These are phyloP conservation scores for Diaporthe ampelina DNA, from an alignment of 2,329 filamentous ascomycete species.

Conservation along the genomic window DNA sequence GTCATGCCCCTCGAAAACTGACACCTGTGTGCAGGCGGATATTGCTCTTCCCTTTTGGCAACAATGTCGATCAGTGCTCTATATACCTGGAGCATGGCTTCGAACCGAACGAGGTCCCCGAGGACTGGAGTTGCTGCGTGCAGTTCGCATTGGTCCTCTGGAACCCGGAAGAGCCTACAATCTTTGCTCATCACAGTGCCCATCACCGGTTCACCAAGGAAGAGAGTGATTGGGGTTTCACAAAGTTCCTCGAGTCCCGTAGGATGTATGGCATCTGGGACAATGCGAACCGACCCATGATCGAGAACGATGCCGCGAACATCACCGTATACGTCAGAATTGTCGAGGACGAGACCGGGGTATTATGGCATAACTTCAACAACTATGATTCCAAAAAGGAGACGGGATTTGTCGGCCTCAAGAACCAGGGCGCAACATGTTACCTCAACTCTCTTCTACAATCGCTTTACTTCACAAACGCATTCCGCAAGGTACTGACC, in stretches of 20 bases:
- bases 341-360: conserved; percentile 88
- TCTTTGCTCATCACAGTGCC: conserved; percentile 86
- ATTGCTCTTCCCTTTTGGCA: conserved; percentile 94
- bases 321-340: conserved; percentile 87
- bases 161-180: conserved; percentile 92
- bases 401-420: conserved; percentile 95
- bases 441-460: conserved; percentile 89
- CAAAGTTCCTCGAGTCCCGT: conserved; percentile 90
- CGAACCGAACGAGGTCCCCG: conserved; percentile 79
- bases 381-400: conserved; percentile 99
- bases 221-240: conserved; percentile 98
- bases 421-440: conserved; percentile 95
- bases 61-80: conserved; percentile 92
- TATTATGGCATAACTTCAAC: conserved; percentile 90
- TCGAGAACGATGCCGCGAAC: conserved; percentile 82
- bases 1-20: conserved; percentile 38
- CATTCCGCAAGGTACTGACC: conserved; percentile 84
- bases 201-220: conserved; percentile 97
- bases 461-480: conserved; percentile 89
- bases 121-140: conserved; percentile 96
- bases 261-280: conserved; percentile 89
- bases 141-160: conserved; percentile 95
- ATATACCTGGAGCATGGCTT: conserved; percentile 98
- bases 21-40: conserved; percentile 75
- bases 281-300: conserved; percentile 75